Conservation (phyloP, 495 filamentous ascomycete species). For the Emericellopsis terricola region DNA sequence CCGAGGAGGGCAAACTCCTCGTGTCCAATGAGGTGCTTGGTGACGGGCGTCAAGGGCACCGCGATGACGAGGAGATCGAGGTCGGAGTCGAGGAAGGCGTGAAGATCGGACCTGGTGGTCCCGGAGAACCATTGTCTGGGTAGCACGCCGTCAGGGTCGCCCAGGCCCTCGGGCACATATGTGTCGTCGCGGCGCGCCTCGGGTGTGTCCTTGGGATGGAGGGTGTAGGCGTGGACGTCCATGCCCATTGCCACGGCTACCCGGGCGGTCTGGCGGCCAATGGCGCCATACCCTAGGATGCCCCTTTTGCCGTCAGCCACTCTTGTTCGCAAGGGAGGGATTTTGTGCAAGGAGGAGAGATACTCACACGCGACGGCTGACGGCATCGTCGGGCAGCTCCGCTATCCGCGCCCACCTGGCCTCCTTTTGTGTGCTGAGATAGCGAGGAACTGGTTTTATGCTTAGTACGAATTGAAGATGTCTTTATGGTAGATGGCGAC, state of each 20-base stretch:
- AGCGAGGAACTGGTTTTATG: too few relatives aligned
- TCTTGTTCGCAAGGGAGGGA: background rate
- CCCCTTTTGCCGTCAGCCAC: slow-evolving; percentile 7
- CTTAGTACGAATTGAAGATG: background rate
- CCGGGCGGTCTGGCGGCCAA: slow-evolving; percentile 52
- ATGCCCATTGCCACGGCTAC: slow-evolving; percentile 58
- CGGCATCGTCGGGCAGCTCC: slow-evolving; percentile 11
- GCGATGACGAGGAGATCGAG: slow-evolving; percentile 62
- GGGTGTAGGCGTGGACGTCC: slow-evolving; percentile 69
- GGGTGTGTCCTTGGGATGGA: slow-evolving; percentile 34
- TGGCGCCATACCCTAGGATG: slow-evolving; percentile 23
- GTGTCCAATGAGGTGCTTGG: slow-evolving; percentile 38
- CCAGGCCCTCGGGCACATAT: slow-evolving; percentile 58
- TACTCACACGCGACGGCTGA: slow-evolving; percentile 15
- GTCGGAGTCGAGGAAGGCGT: slow-evolving; percentile 46
- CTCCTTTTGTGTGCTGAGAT: too few relatives aligned
- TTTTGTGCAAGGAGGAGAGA: background rate
- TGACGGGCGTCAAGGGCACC: slow-evolving; percentile 46
- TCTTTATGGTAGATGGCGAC: background rate
- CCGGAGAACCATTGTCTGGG: slow-evolving; percentile 62
- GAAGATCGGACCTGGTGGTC: slow-evolving; percentile 34
- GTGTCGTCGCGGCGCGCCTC: slow-evolving; percentile 40
- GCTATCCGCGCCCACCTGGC: too few relatives aligned
- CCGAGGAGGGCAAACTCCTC: slow-evolving; percentile 50
- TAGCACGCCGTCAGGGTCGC: slow-evolving; percentile 55